phyloP scores from a whole-genome alignment of 305 asterid genomes.

The Solanum hybrid region DNA sequence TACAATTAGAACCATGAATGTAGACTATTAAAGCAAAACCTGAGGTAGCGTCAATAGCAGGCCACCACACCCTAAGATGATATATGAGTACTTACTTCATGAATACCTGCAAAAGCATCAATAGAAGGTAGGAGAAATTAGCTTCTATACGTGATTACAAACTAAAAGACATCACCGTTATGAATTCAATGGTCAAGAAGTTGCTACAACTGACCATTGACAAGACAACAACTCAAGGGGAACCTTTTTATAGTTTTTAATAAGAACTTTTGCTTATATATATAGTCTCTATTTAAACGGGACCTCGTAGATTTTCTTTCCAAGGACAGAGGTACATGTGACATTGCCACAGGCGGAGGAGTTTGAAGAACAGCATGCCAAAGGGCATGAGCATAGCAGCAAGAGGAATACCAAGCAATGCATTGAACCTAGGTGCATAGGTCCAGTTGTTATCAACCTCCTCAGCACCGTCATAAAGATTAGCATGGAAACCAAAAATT shows the following conservation, averaged over 20 bases:
- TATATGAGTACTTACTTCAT: constrained; percentile 50
- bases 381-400: not conserved
- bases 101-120: constrained; percentile 60
- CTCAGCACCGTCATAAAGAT: not conserved
- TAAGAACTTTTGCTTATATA: not conserved
- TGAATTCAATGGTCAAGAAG: not conserved
- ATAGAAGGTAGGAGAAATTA: constrained; percentile 4
- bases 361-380: not conserved
- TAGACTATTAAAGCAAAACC: not conserved
- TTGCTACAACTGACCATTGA: not conserved
- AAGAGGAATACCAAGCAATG: not conserved
- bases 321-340: not conserved
- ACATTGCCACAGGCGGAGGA: not conserved
- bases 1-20: not conserved
- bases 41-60: not conserved
- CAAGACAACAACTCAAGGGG: not conserved
- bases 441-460: not conserved
- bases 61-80: not conserved
- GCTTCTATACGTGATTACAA: not conserved
- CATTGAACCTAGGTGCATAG: not conserved
- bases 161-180: not conserved
- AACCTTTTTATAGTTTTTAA: not conserved
- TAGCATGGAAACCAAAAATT: not conserved
- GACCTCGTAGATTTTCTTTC: not conserved
- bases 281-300: not conserved